phyloP scores from a whole-genome alignment of 306 rosid species.

The Gillenia trifoliata region DNA sequence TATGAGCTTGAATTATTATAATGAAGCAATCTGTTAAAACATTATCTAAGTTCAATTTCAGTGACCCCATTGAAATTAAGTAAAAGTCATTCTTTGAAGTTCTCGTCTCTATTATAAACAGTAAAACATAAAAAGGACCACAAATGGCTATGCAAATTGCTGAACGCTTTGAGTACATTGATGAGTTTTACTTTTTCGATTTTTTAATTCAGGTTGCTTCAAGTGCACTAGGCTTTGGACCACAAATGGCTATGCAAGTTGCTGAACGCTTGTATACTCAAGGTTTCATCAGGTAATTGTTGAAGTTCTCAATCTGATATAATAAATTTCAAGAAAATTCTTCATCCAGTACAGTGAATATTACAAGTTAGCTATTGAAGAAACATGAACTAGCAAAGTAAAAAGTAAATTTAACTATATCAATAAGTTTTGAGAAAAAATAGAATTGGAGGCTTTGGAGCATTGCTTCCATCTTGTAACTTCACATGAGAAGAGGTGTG shows the following conservation, averaged over 20 bases:
- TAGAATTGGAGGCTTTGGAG: neutral
- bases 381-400: neutral
- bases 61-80: no score
- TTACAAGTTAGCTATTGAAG: neutral
- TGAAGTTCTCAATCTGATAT: slow-evolving; percentile 13
- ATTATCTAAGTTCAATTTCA: neutral
- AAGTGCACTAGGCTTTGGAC: slow-evolving; percentile 93
- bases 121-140: neutral
- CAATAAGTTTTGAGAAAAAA: neutral
- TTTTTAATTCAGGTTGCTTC: slow-evolving; percentile 72
- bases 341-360: neutral
- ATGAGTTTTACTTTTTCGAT: neutral
- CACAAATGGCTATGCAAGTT: slow-evolving; percentile 91
- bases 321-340: neutral
- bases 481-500: neutral
- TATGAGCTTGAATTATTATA: neutral
- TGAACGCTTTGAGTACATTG: neutral
- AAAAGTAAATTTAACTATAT: neutral
- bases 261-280: slow-evolving; percentile 95
- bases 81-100: neutral
- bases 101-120: neutral
- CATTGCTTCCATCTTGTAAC: neutral
- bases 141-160: no score
- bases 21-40: neutral
- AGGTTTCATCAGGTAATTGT: slow-evolving; percentile 82